Percentiles rank a stretch among this genome's conserved stretches.
Evolutionary conservation across 495 filamentous ascomycete genomes (phyloP).

Genomic region (Aspergillus wentii): DNA sequence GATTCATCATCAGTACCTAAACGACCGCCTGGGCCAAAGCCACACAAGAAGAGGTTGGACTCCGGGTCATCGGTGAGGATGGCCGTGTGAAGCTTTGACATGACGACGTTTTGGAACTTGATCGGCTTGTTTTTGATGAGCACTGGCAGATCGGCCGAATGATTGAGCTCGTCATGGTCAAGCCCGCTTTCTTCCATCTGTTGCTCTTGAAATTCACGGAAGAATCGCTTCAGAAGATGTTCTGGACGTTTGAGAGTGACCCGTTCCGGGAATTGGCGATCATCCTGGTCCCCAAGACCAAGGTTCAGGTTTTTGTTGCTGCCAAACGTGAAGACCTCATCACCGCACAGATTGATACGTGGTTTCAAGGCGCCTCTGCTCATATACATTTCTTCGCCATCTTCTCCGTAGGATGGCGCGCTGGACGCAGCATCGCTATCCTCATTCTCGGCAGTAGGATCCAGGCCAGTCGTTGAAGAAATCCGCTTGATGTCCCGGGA

Average conservation of each 20-base stretch:
- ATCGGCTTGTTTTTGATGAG: conserved; percentile 65
- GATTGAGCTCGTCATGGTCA: conserved; percentile 15
- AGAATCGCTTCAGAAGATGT: conserved; percentile 66
- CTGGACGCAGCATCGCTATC: conserved; percentile 32
- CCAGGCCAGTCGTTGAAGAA: conserved; percentile 17
- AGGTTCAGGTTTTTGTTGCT: conserved; percentile 93
- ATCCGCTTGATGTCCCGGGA: conserved; percentile 43
- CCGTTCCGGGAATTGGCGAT: conserved; percentile 88
- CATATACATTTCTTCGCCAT: conserved; percentile 24
- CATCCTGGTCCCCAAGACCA: conserved; percentile 88
- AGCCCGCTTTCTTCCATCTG: conserved; percentile 23
- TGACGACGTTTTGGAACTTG: conserved; percentile 66
- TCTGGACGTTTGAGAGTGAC: conserved; percentile 73
- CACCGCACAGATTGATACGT: conserved; percentile 50
- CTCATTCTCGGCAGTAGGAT: conserved; percentile 10
- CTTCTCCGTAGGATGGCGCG: conserved; percentile 32
- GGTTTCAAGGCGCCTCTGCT: conserved; percentile 20
- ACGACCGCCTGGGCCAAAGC: conserved; percentile 84
- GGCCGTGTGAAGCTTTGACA: conserved; percentile 91
- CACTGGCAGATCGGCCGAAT: conserved; percentile 52
- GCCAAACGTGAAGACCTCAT: conserved; percentile 88
- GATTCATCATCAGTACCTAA: conserved; percentile 86
- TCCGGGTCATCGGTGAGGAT: conserved; percentile 86
- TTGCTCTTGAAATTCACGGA: conserved; percentile 50
- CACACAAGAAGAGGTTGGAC: conserved; percentile 89